Evolutionary conservation across 225 moss, liverwort and hornwort species (phyloP), one percentile per base, ranked within the genome.

Genomic region (Pseudisothecium myosuroides): DNA sequence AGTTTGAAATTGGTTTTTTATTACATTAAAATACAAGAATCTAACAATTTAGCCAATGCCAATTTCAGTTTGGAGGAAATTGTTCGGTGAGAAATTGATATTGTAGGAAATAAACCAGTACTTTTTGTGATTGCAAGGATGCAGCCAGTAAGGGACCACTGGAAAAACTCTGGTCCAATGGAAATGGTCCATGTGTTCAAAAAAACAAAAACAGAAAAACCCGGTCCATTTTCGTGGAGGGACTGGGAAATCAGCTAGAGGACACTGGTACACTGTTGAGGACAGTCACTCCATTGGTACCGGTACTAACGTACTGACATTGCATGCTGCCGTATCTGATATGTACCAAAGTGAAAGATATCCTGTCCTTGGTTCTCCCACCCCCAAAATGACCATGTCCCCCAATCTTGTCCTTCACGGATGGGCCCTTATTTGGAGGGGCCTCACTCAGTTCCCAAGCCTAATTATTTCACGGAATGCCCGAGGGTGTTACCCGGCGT

Each of bases 191-290:
- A n/a, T n/a, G n/a, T n/a, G n/a, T n/a, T n/a, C n/a, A n/a, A 34
- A 14, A 63, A 65, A 1, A 1, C 5, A 1, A 2, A n/a, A n/a
- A n/a, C n/a, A n/a, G n/a, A n/a, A n/a, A n/a, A n/a, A n/a, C n/a
- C n/a, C n/a, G n/a, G n/a, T 17, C 0, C 34, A 18, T 64, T 64
- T 64, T 32, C 0, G 1, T 64, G 0, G 5, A 64, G 32, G 32
- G 64, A 32, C n/a, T n/a, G n/a, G 10, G 10, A 32, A 34, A 18
- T 5, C 10, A 65, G 7, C 7, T 29, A 4, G 15, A 28, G 11
- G 15, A n/a, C n/a, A n/a, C n/a, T n/a, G n/a, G n/a, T n/a, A n/a
- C 45, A 45, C 31, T 15, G 34, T 68, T 19, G 24, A 43, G 43
- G 43, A 6, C 72, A 27, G 15, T 72, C 72, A 43, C 5, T 16